phyloP scores from a whole-genome alignment of 139 green algal genomes.

The Raphidocelis subcapitata region DNA sequence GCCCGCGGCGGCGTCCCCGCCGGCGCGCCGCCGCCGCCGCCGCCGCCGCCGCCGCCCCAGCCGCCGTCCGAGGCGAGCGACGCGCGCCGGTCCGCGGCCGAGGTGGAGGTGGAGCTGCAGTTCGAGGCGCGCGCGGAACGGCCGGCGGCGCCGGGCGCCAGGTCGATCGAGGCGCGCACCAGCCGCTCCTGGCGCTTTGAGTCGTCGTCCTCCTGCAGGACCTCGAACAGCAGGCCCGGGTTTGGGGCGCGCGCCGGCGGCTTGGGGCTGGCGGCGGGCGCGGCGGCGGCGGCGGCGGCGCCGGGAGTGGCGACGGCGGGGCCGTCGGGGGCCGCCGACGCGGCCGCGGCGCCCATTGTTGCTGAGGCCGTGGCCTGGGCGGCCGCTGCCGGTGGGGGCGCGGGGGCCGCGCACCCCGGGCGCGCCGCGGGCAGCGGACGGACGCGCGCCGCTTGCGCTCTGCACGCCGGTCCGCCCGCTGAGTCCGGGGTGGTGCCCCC shows the following conservation, averaged over 20 bases:
- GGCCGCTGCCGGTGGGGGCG: too few species aligned
- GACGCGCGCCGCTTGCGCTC: too few species aligned
- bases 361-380: too few species aligned
- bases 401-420: too few species aligned
- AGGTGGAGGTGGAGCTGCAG: too few species aligned
- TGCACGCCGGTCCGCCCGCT: too few species aligned
- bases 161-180: conserved; percentile 11
- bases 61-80: background rate
- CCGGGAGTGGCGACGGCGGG: too few species aligned
- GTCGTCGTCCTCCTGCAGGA: conserved; percentile 19
- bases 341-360: too few species aligned
- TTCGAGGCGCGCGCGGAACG: background rate
- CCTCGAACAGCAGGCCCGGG: background rate
- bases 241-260: background rate
- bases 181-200: conserved; percentile 16
- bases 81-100: background rate
- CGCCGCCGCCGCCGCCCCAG: background rate
- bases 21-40: background rate
- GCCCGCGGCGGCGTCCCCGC: background rate
- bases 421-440: too few species aligned
- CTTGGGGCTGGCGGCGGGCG: background rate
- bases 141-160: background rate
- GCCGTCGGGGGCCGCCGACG: too few species aligned
- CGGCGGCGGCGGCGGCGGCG: too few species aligned
- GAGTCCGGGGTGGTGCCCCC: too few species aligned